Conservation (phyloP, 352 stramenopile genomes). For the Phytophthora sp. region DNA sequence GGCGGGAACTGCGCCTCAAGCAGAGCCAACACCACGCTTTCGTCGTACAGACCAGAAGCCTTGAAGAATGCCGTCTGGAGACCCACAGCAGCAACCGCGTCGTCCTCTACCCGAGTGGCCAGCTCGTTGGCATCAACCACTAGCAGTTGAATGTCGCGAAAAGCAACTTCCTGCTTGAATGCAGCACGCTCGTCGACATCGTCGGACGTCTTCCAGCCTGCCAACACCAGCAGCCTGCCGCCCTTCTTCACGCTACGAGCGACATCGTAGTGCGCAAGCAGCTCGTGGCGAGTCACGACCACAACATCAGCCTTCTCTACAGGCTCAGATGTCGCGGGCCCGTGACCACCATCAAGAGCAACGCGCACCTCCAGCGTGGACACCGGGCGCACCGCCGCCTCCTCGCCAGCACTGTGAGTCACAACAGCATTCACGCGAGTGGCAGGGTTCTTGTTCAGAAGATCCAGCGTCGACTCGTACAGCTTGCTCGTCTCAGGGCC, state of each 20-base stretch:
- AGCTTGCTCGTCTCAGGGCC: conserved; percentile 33
- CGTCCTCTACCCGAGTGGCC: conserved; percentile 56
- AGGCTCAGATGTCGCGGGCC: conserved; percentile 42
- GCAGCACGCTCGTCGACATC: conserved; percentile 55
- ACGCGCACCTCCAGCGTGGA: conserved; percentile 67
- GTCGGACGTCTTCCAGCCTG: conserved; percentile 69
- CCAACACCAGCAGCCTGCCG: conserved; percentile 61
- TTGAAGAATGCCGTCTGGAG: conserved; percentile 71
- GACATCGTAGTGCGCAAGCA: conserved; percentile 64
- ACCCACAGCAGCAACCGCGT: conserved; percentile 52
- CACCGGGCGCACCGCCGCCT: conserved; percentile 34
- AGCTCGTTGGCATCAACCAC: conserved; percentile 63
- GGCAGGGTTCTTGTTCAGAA: conserved; percentile 70
- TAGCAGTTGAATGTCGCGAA: conserved; percentile 52
- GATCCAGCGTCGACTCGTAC: conserved; percentile 51
- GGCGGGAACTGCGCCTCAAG: conserved; percentile 46
- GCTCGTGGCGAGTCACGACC: conserved; percentile 52
- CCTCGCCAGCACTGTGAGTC: conserved; percentile 48
- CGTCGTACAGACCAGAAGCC: conserved; percentile 57
- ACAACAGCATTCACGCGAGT: conserved; percentile 69
- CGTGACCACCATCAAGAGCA: conserved; percentile 46
- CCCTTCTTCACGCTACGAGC: conserved; percentile 56
- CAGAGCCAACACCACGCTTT: conserved; percentile 63
- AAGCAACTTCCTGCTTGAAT: conserved; percentile 67
- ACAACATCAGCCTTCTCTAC: conserved; percentile 65